Conservation (phyloP, 352 stramenopile genomes). For the Blastocystis sp. region DNA sequence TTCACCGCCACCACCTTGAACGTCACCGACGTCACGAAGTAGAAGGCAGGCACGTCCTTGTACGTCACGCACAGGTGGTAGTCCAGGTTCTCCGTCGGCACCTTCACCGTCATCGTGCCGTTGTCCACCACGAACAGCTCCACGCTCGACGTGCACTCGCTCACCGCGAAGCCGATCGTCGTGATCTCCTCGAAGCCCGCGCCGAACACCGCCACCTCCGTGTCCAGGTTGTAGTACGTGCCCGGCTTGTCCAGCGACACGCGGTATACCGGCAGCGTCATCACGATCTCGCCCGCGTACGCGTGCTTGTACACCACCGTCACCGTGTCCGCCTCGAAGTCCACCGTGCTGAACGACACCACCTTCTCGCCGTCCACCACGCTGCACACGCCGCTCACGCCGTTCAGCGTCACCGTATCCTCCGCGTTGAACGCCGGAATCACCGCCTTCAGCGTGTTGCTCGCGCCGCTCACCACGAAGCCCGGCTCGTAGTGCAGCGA, state of each 20-base stretch:
- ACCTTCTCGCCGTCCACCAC: background rate
- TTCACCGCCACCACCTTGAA: constrained; percentile 59
- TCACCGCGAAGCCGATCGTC: constrained; percentile 42
- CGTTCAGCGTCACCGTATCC: constrained; percentile 49
- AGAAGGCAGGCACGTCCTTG: background rate
- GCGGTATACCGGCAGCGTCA: constrained; percentile 42
- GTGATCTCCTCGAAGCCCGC: background rate
- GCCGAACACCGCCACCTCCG: background rate
- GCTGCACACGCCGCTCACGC: background rate
- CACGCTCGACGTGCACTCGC: background rate
- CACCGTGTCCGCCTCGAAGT: background rate
- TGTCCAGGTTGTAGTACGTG: constrained; percentile 2
- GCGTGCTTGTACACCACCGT: constrained; percentile 58
- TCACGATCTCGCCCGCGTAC: constrained; percentile 6
- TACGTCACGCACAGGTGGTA: constrained; percentile 63
- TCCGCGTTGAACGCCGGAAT: constrained; percentile 59
- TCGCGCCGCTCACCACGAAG: constrained; percentile 63
- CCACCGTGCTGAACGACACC: constrained; percentile 48
- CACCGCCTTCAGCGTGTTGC: constrained; percentile 17
- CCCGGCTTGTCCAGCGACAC: constrained; percentile 43
- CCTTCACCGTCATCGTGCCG: background rate
- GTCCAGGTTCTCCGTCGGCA: constrained; percentile 33
- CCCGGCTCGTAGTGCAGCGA: constrained; percentile 7
- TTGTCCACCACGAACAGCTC: constrained; percentile 1
- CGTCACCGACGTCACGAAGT: constrained; percentile 14